Base-by-base conservation (phyloP, 1,284 basidiomycete genomes). In the Puccinia polysora region DNA sequence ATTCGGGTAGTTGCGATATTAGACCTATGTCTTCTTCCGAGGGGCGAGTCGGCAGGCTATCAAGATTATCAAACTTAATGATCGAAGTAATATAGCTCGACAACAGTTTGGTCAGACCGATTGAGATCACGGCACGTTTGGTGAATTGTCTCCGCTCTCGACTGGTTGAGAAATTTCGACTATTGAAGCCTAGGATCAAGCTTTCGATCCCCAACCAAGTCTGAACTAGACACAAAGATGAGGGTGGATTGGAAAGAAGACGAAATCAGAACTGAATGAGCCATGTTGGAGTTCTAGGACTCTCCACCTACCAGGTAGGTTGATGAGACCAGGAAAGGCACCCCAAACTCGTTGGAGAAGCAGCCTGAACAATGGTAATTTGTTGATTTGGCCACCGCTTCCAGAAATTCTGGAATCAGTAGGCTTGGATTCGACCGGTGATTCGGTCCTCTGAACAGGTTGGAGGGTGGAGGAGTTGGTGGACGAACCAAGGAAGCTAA, bases 91-190 rank as follows among this genome's bases (percentile, higher is more conserved):
- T 40, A 36, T 63, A 71, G 15, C 47, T 71, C 7, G 69, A 62
- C 15, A 71, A 32, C 18, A 71, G n/a, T 3, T 43, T 59, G 28
- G 69, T 71, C 8, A 62, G 63, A 10, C 69, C 58, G 30, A 71
- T 53, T 15, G 69, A 71, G 50, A 71, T 62, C 34, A 63, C 50
- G 15, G 50, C 59, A 30, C 69, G 56, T 30, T 71, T 71, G 10
- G 69, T 71, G 2, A 63, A 62, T 53, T 71, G 58, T 45, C 59
- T 47, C 4, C 69, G 56, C 25, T 71, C 69, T 23, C 49, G 69
- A 53, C 69, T 71, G 3, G 69, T 71, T 2, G 69, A 71, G 40
- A 71, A 71, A 38, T 64, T 64, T 18, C 58, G 30, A n/a, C 23
- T 34, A 20, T 71, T 71, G 32, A 71, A 71, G 50, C 63, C 69